Conservation (phyloP, 805 yeast genomes). For the Lipomyces chichibuensis region DNA sequence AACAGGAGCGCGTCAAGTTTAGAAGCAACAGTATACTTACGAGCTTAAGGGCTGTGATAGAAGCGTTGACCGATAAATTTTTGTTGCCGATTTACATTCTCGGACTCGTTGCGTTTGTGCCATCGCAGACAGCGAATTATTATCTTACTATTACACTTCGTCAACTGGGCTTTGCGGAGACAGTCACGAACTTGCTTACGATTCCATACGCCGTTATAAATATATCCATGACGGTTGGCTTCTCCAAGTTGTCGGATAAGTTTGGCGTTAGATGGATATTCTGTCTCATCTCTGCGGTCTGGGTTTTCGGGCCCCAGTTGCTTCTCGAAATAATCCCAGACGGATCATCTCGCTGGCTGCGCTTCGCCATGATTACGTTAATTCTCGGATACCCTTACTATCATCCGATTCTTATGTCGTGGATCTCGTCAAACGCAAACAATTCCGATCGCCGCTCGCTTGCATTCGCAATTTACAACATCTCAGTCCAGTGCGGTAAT, state of each 20-base stretch:
- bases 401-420: conserved; percentile 59
- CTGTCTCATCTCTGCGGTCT: conserved; percentile 29
- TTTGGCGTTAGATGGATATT: conserved; percentile 29
- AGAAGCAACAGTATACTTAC: conserved; percentile 56
- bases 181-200: conserved; percentile 54
- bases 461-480: conserved; percentile 65
- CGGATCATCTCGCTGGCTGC: conserved; percentile 27
- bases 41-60: conserved; percentile 32
- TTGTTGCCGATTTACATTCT: conserved; percentile 27
- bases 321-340: conserved; percentile 37
- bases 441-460: conserved; percentile 65
- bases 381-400: conserved; percentile 53
- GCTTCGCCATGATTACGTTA: conserved; percentile 35
- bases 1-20: conserved; percentile 33
- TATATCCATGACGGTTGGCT: conserved; percentile 40
- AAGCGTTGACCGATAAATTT: conserved; percentile 17
- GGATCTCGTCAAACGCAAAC: conserved; percentile 66
- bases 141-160: conserved; percentile 53
- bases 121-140: conserved; percentile 27
- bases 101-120: conserved; percentile 32
- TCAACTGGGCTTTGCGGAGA: conserved; percentile 55
- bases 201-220: conserved; percentile 52
- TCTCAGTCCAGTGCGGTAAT: conserved; percentile 62
- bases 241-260: conserved; percentile 29
- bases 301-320: conserved; percentile 31